Conservation (phyloP, 495 filamentous ascomycete species). For the Penicillium dipodomyicola region DNA sequence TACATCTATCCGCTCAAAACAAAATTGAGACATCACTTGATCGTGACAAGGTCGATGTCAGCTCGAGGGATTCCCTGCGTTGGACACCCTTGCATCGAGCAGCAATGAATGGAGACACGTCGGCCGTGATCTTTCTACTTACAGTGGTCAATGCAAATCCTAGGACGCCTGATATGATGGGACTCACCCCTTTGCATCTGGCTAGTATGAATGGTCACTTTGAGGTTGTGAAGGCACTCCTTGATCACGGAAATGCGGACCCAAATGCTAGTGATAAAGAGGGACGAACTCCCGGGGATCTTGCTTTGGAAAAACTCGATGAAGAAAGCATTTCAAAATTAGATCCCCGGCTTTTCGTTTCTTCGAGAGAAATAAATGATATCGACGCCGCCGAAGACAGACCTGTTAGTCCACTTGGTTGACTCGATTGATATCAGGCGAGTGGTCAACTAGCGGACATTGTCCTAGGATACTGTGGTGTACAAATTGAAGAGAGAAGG, state of each 20-base stretch:
- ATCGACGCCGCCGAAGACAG: background rate
- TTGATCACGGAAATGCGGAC: background rate
- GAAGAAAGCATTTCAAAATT: background rate
- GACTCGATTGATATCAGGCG: background rate
- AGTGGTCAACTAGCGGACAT: background rate
- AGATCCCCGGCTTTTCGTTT: background rate
- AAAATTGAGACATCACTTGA: background rate
- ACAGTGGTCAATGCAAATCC: background rate
- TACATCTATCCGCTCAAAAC: background rate
- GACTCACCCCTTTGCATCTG: background rate
- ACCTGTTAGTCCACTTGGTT: background rate
- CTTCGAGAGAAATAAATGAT: background rate
- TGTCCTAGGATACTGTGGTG: background rate
- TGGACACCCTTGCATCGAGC: background rate
- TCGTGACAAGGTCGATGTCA: background rate
- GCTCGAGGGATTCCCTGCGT: background rate
- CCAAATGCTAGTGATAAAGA: background rate
- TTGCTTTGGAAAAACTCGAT: background rate
- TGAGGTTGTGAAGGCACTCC: background rate
- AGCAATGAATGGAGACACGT: background rate
- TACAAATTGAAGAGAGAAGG: background rate
- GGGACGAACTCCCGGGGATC: background rate
- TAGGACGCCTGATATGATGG: background rate
- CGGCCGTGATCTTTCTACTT: background rate
- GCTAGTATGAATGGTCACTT: background rate